Base-by-base conservation (phyloP, 768 basidiomycete species). In the Amanita muscaria region DNA sequence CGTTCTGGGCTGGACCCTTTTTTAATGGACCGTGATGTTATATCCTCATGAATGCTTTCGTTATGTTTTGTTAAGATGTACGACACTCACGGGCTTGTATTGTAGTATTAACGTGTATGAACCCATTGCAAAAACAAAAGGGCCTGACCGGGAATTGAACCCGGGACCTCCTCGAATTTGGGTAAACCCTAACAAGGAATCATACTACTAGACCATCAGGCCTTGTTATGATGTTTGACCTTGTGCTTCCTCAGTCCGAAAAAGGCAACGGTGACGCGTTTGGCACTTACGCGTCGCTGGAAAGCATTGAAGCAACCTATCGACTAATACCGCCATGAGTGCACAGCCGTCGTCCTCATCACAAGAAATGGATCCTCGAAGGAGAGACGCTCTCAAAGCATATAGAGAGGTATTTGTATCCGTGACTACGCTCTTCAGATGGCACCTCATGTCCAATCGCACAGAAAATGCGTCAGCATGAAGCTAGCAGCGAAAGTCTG, bases 401-500 rank as follows among this genome's bases (percentile, higher is more conserved):
- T 90, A 90, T 57, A 73, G 88, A 48, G 84, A 85, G 48, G 88
- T 87, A 12, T 33, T 38, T 8, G 43, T 2, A 9, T 35, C 9
- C 32, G 38, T 32, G 14, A 4, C 18, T 10, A 14, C n/a, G n/a
- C n/a, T n/a, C n/a, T 6, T 10, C 33, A 42, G 16, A 29, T 44
- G 3, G 42, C 31, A 22, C 49, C 16, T 47, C 45, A 18, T 58
- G 38, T 44, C 55, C 43, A 33, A 42, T 19, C 18, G 21, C 48
- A 15, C 56, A 98, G 94, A 99, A 97, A 89, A 81, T 97, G 76
- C 82, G 80, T 52, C 78, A 80, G 49, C 96, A 99, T 62, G 89
- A 94, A 68, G 68, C 72, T 39, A 85, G 80, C 52, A 87, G 88
- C 56, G 82, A 89, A 55, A 85, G 73, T 58, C 70, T 99, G 53